Percentiles rank a stretch among this genome's conserved stretches.
phyloP scores from a whole-genome alignment of 2,329 filamentous ascomycete genomes.

The Hypoxylon sp. region DNA sequence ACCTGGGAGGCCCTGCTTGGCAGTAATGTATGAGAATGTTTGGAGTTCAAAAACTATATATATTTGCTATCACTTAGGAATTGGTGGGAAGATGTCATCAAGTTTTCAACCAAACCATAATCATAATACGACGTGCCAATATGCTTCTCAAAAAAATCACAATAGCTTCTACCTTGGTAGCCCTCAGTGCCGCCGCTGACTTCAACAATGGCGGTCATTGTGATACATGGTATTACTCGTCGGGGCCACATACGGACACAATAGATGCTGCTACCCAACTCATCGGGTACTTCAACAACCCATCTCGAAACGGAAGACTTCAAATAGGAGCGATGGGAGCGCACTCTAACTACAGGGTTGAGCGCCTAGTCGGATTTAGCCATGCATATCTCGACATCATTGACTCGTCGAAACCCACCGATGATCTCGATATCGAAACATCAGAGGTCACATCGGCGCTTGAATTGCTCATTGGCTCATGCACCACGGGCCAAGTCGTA shows the following conservation, averaged over 20 bases:
- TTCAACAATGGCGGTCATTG: not conserved
- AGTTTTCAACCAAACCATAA: not conserved
- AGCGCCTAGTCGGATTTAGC: not conserved
- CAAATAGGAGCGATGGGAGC: not conserved
- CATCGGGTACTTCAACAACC: constrained; percentile 4
- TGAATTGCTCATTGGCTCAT: not conserved
- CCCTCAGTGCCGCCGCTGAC: not conserved
- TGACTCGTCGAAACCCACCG: not conserved
- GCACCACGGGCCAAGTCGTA: not conserved
- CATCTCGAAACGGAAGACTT: not conserved
- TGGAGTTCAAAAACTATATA: no score
- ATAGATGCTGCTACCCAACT: not conserved
- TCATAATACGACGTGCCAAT: not conserved
- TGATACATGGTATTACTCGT: not conserved
- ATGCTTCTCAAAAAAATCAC: not conserved
- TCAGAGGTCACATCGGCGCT: not conserved
- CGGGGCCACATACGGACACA: not conserved
- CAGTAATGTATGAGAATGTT: no score
- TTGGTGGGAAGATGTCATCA: no score
- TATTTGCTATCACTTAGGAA: not conserved
- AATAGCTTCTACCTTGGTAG: not conserved
- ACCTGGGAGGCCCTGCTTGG: no score
- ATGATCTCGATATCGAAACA: not conserved
- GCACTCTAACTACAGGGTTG: not conserved
- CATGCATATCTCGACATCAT: not conserved